Percentiles rank a stretch among this genome's conserved stretches.
These are phyloP conservation scores for Raddia distichophylla DNA, from an alignment of 176 grass and related monocot genomes.

Conservation along the genomic window DNA sequence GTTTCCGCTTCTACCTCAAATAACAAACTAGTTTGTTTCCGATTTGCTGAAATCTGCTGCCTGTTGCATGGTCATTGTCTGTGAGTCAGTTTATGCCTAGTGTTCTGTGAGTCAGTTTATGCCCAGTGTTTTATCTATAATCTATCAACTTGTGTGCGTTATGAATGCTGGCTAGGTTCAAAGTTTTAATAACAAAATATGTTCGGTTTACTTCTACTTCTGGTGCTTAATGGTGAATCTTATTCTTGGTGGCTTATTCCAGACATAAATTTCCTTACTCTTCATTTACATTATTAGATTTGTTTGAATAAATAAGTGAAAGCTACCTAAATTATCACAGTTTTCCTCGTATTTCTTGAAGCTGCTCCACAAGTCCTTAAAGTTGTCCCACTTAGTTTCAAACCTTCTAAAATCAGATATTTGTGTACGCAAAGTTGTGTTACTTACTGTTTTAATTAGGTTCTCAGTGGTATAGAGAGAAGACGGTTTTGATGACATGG, in stretches of 20 bases:
- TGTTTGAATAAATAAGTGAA: neutral
- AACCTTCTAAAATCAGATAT: too few species aligned
- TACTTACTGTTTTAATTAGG: too few species aligned
- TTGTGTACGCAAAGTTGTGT: too few species aligned
- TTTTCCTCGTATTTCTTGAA: neutral
- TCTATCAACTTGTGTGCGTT: neutral
- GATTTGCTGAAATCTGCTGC: neutral
- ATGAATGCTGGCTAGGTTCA: neutral
- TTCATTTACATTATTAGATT: neutral
- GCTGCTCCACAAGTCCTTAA: too few species aligned
- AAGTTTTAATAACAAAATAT: neutral
- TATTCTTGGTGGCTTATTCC: neutral
- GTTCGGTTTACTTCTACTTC: neutral
- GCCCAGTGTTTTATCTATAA: conserved; percentile 2
- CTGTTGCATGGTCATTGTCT: neutral
- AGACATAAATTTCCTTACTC: neutral
- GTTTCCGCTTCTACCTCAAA: neutral
- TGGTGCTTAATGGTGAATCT: neutral
- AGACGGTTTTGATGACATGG: too few species aligned
- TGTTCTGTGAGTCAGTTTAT: neutral
- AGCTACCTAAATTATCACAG: neutral
- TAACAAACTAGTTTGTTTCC: neutral
- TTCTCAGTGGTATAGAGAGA: too few species aligned
- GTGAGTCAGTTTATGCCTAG: neutral
- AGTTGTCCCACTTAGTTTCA: too few species aligned